Base-by-base conservation (phyloP, 2,329 filamentous ascomycete genomes). In the Beauveria caledonica region DNA sequence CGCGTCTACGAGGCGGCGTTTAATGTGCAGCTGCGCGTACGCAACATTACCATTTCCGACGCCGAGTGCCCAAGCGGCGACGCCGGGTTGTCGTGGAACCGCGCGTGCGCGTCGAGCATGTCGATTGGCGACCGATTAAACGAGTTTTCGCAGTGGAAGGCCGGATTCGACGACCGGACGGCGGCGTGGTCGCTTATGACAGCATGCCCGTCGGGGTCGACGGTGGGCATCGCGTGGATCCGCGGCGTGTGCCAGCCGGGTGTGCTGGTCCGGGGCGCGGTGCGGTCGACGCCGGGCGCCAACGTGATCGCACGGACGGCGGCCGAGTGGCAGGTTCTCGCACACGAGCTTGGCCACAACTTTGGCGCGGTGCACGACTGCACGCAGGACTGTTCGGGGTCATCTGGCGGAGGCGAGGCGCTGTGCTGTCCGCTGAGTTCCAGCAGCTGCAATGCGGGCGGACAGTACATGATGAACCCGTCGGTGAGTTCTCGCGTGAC, bases 321-420 rank as follows among this genome's bases (percentile, higher is more conserved):
- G 17, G 86, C 83, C 3, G 90, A 94, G 69, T 96, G 91, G 90
- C 90, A 95, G 69, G 88, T 96, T 62, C 88, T 96, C 71, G 90
- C 91, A 23, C 91, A 96, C 68, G 91, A 96, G 72, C 85, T 86
- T 2, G 91, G 90, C 1, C 91, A 96, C 71, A 94, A 86, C 0
- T 95, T 93, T 71, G 91, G 91, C 60, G 91, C 91, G 7, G 89
- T 93, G 19, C 92, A 96, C 73, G 92, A 96, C 73, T 96, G 92
- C 73, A 86, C 83, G 3, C 70, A 77, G 0, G 61, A 73, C 4
- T 95, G 90, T 71, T 36, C 33, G 66, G 68, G 8, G 77, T 87
- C 40, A 17, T 17, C 29, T 8, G 27, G 63, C 77, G 80, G 15
- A 81, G 68, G n/a, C 25, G 40, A 42, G 39, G 33, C 19, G 15